Evolutionary conservation across 2,329 filamentous ascomycete genomes (phyloP), one percentile per base, ranked within the genome.

Genomic region (Fusarium keratoplasticum): DNA sequence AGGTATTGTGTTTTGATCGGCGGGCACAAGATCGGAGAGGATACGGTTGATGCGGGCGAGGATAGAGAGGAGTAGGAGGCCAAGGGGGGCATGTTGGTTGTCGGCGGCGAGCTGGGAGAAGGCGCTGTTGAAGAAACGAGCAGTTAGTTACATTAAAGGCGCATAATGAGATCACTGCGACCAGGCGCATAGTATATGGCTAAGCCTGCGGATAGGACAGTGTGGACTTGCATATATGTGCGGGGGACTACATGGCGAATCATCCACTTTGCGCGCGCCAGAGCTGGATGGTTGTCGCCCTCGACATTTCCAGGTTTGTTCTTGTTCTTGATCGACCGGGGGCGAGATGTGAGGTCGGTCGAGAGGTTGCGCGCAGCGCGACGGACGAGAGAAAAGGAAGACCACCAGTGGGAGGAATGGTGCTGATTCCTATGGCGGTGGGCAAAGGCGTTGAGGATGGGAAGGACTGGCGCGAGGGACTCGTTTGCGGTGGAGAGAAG

Each of bases 351-450:
- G 9, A 76, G 61, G 31, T 76, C 80, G 27, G 81, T 81, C 18
- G 75, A 68, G 1, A 98, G 84, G 64, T 88, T 87, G 10, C 84
- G 83, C 10, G 93, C 81, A 66, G 91, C 87, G 55, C 94, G 92
- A 38, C 94, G 91, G 73, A 98, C 87, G 73, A 92, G 88, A 62
- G 88, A 88, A 70, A 98, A 90, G 77, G 91, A 89, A 18, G 84
- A 81, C 90, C 94, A 98, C 96, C 96, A 99, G 80, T 91, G 90
- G 33, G 92, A 89, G 71, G 89, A 87, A 64, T 91, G 91, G 82
- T 98, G 96, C 84, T 98, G 96, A 84, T 98, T 98, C 80, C 92
- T 92, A 86, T 98, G 96, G 78, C 95, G 94, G 81, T 94, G 91
- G 82, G 92, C 90, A 77, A 97, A 89, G 74, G 93, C 89, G 78